Base-by-base conservation (phyloP, 2,329 filamentous ascomycete species). In the Moelleriella libera region DNA sequence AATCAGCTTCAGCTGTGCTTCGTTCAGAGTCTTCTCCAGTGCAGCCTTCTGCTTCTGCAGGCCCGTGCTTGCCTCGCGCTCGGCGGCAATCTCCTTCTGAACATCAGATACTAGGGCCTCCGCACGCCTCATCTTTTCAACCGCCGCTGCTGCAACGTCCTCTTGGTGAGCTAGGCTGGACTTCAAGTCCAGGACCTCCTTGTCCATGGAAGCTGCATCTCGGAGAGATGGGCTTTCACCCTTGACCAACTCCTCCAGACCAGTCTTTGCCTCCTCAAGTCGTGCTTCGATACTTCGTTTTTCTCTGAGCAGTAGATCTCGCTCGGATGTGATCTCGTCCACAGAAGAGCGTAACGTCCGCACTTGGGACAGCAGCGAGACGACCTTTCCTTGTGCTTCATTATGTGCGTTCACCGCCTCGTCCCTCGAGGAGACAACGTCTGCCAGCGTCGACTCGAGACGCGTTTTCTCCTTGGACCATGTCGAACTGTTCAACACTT, bases 401-500 rank as follows among this genome's bases (percentile, higher is more conserved):
- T 92, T 95, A 64, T 98, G 92, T 1, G 92, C 90, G 56, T 81
- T 83, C 45, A 88, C 84, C 8, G 92, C 90, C 63, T 98, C 92
- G 54, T 98, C 90, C 3, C 90, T 82, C n/a, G 88, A 94, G 45
- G 86, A 82, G 9, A 85, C 84, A 32, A 97, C 78, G 61, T 96
- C 88, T 45, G 90, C 82, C 47, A 98, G 73, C 5, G 88, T 94
- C 50, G 88, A 80, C 62, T 97, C 90, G 41, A 98, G 75, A 12
- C 90, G 83, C 12, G 88, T 78, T 71, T 97, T 97, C 68, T 98
- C 90, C 69, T 98, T 98, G 10, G 89, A 89, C 89, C 92, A 97
- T 1, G 90, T 95, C 12, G 88, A 94, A 65, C 88, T 94, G 68
- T 97, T 97, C 56, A 97, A 78, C 9, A 97, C 88, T 66, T 98